Conservation (phyloP, 169 alveolate genomes). For the Perkinsus marinus region DNA sequence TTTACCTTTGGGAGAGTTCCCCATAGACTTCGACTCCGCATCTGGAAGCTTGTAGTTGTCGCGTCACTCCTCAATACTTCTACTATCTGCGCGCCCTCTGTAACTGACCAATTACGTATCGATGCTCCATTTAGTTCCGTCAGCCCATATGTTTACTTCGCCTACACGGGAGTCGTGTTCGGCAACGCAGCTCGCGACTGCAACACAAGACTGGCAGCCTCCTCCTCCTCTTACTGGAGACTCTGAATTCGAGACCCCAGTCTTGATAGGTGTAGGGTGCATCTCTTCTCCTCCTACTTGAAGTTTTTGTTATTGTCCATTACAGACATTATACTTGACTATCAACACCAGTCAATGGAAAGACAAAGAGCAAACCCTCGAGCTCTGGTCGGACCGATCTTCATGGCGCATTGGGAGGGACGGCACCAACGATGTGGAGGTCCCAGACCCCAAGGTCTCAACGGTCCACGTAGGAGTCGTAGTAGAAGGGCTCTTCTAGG, state of each 20-base stretch:
- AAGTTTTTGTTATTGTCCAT: neutral
- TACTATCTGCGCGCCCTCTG: too few species aligned
- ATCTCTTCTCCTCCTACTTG: neutral
- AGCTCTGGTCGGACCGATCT: neutral
- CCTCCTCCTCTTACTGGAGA: neutral
- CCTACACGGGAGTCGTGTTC: neutral
- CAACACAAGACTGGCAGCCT: neutral
- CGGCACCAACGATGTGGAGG: neutral
- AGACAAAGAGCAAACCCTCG: neutral
- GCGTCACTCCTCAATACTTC: too few species aligned
- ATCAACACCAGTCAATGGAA: neutral
- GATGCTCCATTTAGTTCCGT: too few species aligned
- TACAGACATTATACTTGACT: neutral
- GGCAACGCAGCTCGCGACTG: neutral
- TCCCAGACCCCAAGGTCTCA: neutral
- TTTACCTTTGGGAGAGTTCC: too few species aligned
- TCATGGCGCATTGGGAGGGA: neutral
- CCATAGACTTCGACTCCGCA: too few species aligned
- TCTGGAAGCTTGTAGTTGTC: too few species aligned
- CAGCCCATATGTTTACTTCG: neutral
- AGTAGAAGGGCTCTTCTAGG: neutral
- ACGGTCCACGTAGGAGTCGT: neutral
- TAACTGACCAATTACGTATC: too few species aligned
- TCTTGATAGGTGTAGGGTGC: neutral
- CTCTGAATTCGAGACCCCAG: neutral